Evolutionary conservation across 176 grass and related monocot genomes (phyloP).

Genomic region (Cocos nucifera): DNA sequence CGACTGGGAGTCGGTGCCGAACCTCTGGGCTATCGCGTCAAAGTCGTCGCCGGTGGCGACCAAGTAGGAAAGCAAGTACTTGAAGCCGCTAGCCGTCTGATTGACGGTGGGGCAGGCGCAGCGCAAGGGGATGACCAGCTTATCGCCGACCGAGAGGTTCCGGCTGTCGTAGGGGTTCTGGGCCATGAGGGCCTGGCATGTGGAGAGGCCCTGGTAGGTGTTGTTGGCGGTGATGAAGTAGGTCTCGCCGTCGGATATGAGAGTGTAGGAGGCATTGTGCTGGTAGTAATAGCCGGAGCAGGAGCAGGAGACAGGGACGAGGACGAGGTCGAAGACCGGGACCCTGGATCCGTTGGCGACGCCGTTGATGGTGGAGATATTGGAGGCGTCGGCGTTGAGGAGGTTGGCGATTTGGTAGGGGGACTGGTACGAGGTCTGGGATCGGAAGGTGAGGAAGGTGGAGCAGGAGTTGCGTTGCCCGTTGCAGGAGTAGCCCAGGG

Average conservation of each 20-base stretch:
- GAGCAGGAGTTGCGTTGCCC: conserved; percentile 23
- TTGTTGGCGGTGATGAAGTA: conserved; percentile 62
- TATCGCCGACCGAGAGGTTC: conserved; percentile 2
- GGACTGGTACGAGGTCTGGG: conserved; percentile 22
- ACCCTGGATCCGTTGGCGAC: conserved; percentile 17
- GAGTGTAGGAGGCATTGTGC: conserved; percentile 51
- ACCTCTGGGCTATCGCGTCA: conserved; percentile 31
- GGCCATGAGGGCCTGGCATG: conserved; percentile 72
- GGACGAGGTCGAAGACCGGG: conserved; percentile 23
- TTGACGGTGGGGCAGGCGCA: conserved; percentile 62
- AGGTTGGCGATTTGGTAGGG: conserved; percentile 39
- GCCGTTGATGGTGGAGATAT: conserved; percentile 21
- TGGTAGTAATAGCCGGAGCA: conserved; percentile 57
- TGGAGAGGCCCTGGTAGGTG: conserved; percentile 79
- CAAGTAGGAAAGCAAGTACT: conserved; percentile 52
- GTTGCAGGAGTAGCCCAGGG: conserved; percentile 77
- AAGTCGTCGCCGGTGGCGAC: conserved; percentile 29
- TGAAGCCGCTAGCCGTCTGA: conserved; percentile 35
- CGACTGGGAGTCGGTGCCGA: conserved; percentile 19
- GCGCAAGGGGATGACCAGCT: conserved; percentile 48
- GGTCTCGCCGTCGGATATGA: conserved; percentile 20
- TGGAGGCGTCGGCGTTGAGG: conserved; percentile 15
- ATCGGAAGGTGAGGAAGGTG: conserved; percentile 50
- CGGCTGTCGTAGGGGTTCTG: conserved; percentile 53
- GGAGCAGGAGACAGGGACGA: conserved; percentile 46